Base-by-base conservation (phyloP, 768 basidiomycete genomes). In the Trametes sanguinea region DNA sequence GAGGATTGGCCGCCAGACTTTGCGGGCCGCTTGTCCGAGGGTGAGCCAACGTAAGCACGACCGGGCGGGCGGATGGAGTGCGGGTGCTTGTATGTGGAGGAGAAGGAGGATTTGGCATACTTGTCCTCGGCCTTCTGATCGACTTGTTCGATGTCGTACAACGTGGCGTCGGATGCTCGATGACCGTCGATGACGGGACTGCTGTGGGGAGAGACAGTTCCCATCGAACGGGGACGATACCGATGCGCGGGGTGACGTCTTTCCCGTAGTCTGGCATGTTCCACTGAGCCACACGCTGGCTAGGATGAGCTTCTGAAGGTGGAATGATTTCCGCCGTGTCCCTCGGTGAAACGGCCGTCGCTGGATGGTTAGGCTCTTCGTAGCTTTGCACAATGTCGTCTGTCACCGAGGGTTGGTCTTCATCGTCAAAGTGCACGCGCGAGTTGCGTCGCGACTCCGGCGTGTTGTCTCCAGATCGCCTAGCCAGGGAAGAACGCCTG, bases 1-100 rank as follows among this genome's bases (percentile, higher is more conserved):
- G 48, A 33, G 2, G 52, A 32, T 6, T 47, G 35, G 8, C 35
- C 50, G 22, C 43, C 14, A 14, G 82, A 81, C 3, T 75, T 77
- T 58, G 73, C 72, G 42, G 74, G 71, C 4, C 85, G 87, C 3
- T 82, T 78, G 17, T 74, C 74, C 47, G 46, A 40, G 27, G 51
- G 51, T 1, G 47, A 27, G 5, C 53, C 60, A 11, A 53, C 30
- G 30, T 83, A 81, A 3, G 76, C 78, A 57, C 74, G 72, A 42
- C 74, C 70, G 2, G 87, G 88, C 2, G 85, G 78, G 16, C 74
- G 75, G 44, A 89, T 86, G 48, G 86, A 84, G 64, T 86, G 81
- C 9, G 86, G 85, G 63, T 88, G 85, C 51, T 79, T 75, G 73
- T 85, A 83, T 3, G 85, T 84, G 16, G 84, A 81, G 16, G 84